Evolutionary conservation across 1,139 yeast species (phyloP), one percentile per base, ranked within the genome.

Genomic region (Magnusiomyces paraingens): DNA sequence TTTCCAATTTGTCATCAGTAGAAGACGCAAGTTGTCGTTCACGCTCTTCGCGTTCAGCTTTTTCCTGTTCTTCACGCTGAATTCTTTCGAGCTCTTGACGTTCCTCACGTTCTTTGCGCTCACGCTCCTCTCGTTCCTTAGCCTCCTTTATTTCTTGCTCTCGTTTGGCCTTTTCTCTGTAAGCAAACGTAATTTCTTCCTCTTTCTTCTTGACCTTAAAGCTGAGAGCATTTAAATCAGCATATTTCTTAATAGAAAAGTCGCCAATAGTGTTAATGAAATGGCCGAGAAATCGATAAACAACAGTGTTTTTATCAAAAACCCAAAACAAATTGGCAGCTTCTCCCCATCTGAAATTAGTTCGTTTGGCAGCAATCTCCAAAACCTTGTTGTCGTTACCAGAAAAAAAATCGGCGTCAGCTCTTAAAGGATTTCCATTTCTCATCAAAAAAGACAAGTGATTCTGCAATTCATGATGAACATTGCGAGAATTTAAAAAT

Each of bases 51-150:
- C 58, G 54, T 42, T 52, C 59, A 26, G 52, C 58, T 47, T 54
- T 63, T 50, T 56, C 63, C 51, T 55, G 32, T 26, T 26, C 32
- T 26, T 26, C 32, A 26, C 32, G 32, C 32, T 26, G 32, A 26
- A 26, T 26, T 26, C 32, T 62, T 60, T 64, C 55, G 57, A 62
- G 55, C 59, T 62, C 55, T 61, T 63, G 59, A 61, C 65, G 36
- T 67, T 73, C 57, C 59, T 62, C 61, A 70, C 77, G 69, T 52
- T 68, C 72, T 56, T 70, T 78, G 54, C 65, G 70, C 59, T 66
- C 71, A 66, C 32, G 57, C 41, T 54, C 56, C 43, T 56, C 54
- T 10, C 58, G 56, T 18, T 55, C 51, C 22, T 53, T 47, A 59
- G 66, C 58, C 52, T 58, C 52, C 14, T 66, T 62, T 39, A 44